Conservation (phyloP, 208 protist genomes). For the Lotmaria passim region DNA sequence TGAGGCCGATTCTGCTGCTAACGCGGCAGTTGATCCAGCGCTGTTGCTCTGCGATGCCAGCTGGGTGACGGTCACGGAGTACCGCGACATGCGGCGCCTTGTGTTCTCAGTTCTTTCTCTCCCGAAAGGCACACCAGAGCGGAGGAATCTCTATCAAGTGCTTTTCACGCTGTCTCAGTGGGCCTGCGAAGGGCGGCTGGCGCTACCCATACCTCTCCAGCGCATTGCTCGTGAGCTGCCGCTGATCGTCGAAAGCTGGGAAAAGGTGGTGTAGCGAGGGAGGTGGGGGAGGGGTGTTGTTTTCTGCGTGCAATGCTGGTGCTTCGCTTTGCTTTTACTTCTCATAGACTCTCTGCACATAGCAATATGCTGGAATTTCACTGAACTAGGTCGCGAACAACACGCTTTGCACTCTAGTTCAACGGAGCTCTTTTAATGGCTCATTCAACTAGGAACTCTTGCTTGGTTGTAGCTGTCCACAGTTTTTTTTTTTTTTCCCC, state of each 20-base stretch:
- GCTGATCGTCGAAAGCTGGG: constrained; percentile 35
- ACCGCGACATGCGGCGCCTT: constrained; percentile 33
- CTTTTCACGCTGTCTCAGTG: constrained; percentile 61
- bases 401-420: too few relatives aligned
- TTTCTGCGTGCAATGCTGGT: not conserved
- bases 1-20: not conserved
- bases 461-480: too few relatives aligned
- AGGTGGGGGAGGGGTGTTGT: too few relatives aligned
- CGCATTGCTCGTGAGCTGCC: constrained; percentile 59
- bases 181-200: constrained; percentile 40
- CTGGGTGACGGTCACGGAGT: constrained; percentile 41
- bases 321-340: not conserved
- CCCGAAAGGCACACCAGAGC: constrained; percentile 17
- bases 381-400: too few relatives aligned
- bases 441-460: too few relatives aligned
- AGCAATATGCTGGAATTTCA: too few relatives aligned
- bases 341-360: too few relatives aligned
- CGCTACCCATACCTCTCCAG: constrained; percentile 18
- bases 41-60: constrained; percentile 21
- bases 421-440: too few relatives aligned
- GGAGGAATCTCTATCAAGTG: constrained; percentile 49
- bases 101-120: constrained; percentile 34
- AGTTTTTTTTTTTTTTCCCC: too few relatives aligned
- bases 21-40: too few relatives aligned
- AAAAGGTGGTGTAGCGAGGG: constrained; percentile 11